Evolutionary conservation across 2,329 filamentous ascomycete genomes (phyloP), one percentile per base, ranked within the genome.

Genomic region (Talaromyces sp.): DNA sequence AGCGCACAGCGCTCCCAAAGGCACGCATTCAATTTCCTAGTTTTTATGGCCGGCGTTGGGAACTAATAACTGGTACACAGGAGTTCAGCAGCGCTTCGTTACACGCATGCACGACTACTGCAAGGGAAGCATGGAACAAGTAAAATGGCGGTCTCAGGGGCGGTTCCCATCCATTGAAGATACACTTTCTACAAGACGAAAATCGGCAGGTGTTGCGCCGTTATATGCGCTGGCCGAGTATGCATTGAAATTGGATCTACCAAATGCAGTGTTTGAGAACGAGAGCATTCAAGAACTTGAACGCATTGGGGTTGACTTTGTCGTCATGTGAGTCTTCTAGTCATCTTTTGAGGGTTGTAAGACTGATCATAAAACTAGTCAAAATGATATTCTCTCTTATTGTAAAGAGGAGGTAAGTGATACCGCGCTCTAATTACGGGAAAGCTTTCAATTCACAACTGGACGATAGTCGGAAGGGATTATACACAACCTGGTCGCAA

Each of bases 371-470:
- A 1, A 5, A 40, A 16, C 23, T 30, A 69, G 68, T 18, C 67
- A 68, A 64, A 69, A 69, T 50, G 67, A 69, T 42, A 65, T 69
- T 50, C 65, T 69, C n/a, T 70, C 67, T 36, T 70, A 69, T 61
- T 65, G 66, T 56, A 70, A 68, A 61, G 68, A 70, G 61, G 66
- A 68, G 62, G 67, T 68, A 31, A 57, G 56, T 62, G 4, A 7
- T 55, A 7, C 8, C 16, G n/a, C 8, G 18, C 3, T n/a, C 12
- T 8, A n/a, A 4, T 18, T 6, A 16, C 10, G 4, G 3, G 3
- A 23, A 12, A 18, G 23, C 7, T 47, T 3, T 47, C 10, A 10
- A 47, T 47, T 27, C 7, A 27, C 18, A 27, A 14, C 14, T n/a
- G 14, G 36, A 31, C 27, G 14, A 36, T 42, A 67, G 66, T 63